phyloP scores from a whole-genome alignment of 1,284 basidiomycete species.

The Heterobasidion occidentale region DNA sequence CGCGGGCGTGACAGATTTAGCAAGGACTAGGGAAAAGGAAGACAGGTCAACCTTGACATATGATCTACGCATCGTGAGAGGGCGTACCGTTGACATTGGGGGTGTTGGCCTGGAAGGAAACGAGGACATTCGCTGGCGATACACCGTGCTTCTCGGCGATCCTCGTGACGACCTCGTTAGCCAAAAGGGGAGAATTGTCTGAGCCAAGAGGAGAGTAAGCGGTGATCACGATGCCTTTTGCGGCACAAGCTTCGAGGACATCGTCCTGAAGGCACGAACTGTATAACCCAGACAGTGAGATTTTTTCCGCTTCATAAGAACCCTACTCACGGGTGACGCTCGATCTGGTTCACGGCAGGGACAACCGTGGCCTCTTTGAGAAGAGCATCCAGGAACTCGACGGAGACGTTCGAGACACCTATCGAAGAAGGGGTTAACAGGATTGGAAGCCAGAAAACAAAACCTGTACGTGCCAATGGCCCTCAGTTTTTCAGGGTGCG shows the following conservation, averaged over 20 bases:
- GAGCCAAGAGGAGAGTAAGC: constrained; percentile 78
- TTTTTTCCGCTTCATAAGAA: too few species aligned
- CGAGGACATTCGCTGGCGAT: constrained; percentile 47
- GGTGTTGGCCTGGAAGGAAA: constrained; percentile 61
- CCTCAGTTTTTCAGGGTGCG: constrained; percentile 57
- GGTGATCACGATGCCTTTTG: constrained; percentile 60
- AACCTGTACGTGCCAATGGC: constrained; percentile 50
- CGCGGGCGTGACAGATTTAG: constrained; percentile 55
- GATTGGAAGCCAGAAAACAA: background rate
- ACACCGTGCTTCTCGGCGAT: constrained; percentile 49
- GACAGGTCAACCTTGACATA: constrained; percentile 3
- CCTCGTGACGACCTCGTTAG: constrained; percentile 44
- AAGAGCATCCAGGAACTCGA: constrained; percentile 50
- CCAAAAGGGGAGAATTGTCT: constrained; percentile 63
- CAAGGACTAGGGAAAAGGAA: constrained; percentile 34
- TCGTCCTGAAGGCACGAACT: constrained; percentile 60
- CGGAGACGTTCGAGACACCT: constrained; percentile 68
- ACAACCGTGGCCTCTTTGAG: constrained; percentile 53
- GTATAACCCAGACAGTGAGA: background rate
- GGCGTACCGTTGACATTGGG: constrained; percentile 41
- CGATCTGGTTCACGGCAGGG: constrained; percentile 80
- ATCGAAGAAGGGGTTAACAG: background rate
- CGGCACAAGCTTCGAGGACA: constrained; percentile 50
- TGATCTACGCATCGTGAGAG: background rate
- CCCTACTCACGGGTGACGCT: constrained; percentile 59